Percentiles rank a stretch among this genome's conserved stretches.
phyloP scores from a whole-genome alignment of 177 flowering plant species.

The Tripterygium wilfordii region DNA sequence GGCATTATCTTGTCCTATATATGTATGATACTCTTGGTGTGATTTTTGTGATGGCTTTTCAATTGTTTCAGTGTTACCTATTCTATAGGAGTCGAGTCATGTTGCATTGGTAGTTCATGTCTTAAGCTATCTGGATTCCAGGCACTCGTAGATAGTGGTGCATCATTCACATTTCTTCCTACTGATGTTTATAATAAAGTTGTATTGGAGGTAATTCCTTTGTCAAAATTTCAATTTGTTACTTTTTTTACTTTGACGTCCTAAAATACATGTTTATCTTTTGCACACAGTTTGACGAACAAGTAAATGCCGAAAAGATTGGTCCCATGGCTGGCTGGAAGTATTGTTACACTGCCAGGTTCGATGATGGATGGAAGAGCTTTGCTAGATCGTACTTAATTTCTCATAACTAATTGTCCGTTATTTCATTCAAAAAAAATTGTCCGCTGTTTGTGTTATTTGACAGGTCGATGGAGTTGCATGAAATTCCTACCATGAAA shows the following conservation, averaged over 20 bases:
- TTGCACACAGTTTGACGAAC: slow-evolving; percentile 56
- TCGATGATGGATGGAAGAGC: slow-evolving; percentile 5
- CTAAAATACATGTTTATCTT: no score
- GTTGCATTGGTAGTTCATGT: slow-evolving; percentile 60
- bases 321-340: slow-evolving; percentile 51
- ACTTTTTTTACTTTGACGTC: no score
- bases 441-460: slow-evolving; percentile 3
- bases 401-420: no score
- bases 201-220: slow-evolving; percentile 49
- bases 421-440: no score
- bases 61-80: slow-evolving; percentile 44
- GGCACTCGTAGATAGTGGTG: slow-evolving; percentile 71
- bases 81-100: slow-evolving; percentile 54
- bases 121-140: slow-evolving; percentile 42
- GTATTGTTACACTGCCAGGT: slow-evolving; percentile 69
- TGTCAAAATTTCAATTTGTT: no score
- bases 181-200: slow-evolving; percentile 39
- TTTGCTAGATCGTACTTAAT: no score
- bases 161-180: slow-evolving; percentile 78
- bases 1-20: no score
- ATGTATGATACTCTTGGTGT: not conserved
- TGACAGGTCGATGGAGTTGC: slow-evolving; percentile 37
- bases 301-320: slow-evolving; percentile 41
- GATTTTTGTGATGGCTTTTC: not conserved
- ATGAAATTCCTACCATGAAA: slow-evolving; percentile 39